These are phyloP conservation scores for Paxillus rubicundulus DNA, from an alignment of 768 basidiomycete genomes.

Conservation along the genomic window DNA sequence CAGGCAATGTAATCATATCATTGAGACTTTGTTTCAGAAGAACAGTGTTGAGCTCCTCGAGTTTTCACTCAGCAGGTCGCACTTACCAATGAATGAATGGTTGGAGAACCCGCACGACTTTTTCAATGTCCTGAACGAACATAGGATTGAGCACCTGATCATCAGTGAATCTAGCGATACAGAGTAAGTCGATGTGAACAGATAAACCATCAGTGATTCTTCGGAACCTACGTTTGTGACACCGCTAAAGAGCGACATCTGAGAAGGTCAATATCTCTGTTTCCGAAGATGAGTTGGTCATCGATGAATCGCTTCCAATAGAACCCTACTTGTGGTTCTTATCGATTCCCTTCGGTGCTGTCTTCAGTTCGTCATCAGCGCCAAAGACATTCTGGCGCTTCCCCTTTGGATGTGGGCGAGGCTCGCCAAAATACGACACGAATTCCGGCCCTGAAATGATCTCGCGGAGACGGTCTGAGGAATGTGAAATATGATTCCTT, in stretches of 20 bases:
- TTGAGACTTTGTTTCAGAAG: constrained; percentile 50
- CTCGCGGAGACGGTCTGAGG: constrained; percentile 58
- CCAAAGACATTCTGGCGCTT: constrained; percentile 80
- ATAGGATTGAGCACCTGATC: constrained; percentile 61
- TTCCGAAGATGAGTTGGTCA: background rate
- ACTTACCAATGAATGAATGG: constrained; percentile 82
- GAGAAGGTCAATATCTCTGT: constrained; percentile 87
- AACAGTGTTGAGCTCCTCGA: background rate
- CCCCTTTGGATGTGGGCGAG: constrained; percentile 60
- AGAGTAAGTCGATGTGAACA: constrained; percentile 16
- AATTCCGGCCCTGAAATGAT: constrained; percentile 71
- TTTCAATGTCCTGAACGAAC: constrained; percentile 62
- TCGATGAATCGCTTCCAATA: background rate
- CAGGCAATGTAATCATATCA: constrained; percentile 62
- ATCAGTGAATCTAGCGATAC: constrained; percentile 61
- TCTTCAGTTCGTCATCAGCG: constrained; percentile 82
- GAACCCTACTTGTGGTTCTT: constrained; percentile 70
- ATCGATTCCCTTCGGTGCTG: constrained; percentile 84
- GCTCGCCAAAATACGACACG: constrained; percentile 71
- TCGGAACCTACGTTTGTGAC: constrained; percentile 46
- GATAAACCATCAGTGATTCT: background rate
- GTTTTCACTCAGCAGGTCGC: background rate
- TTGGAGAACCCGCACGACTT: constrained; percentile 51
- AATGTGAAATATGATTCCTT: constrained; percentile 62
- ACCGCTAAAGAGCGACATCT: constrained; percentile 81